phyloP scores from a whole-genome alignment of 257 asterid species.

The Solanum sitiens region DNA sequence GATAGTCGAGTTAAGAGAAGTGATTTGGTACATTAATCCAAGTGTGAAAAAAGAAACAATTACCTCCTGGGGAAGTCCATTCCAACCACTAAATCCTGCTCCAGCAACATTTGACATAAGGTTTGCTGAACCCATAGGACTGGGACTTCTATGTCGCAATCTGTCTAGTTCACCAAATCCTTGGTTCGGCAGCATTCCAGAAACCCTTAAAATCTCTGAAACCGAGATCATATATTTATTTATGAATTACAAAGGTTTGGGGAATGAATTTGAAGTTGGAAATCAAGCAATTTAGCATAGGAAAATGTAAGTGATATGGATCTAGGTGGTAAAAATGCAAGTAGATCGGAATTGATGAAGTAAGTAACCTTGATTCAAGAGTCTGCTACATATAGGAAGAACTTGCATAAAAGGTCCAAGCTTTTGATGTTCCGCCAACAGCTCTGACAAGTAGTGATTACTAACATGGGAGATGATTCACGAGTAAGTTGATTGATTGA shows the following conservation, averaged over 20 bases:
- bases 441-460: conserved; percentile 84
- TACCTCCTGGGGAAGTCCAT: conserved; percentile 78
- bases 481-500: no score
- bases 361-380: conserved; percentile 70
- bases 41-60: not conserved
- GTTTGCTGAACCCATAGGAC: conserved; percentile 91
- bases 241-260: not conserved
- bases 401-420: conserved; percentile 94
- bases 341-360: no score
- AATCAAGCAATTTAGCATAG: not conserved
- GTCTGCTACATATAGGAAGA: conserved; percentile 82
- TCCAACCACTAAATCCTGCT: conserved; percentile 70
- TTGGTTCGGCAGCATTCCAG: conserved; percentile 78
- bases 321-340: not conserved
- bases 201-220: conserved; percentile 62
- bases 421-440: conserved; percentile 92
- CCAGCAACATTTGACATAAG: conserved; percentile 56
- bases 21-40: not conserved
- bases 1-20: not conserved
- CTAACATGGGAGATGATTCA: not conserved
- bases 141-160: conserved; percentile 87
- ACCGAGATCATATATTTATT: not conserved
- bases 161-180: conserved; percentile 75
- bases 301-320: not conserved
- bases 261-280: not conserved